Evolutionary conservation across 441 rosid species (phyloP).

Genomic region (Adansonia madagascariensis): DNA sequence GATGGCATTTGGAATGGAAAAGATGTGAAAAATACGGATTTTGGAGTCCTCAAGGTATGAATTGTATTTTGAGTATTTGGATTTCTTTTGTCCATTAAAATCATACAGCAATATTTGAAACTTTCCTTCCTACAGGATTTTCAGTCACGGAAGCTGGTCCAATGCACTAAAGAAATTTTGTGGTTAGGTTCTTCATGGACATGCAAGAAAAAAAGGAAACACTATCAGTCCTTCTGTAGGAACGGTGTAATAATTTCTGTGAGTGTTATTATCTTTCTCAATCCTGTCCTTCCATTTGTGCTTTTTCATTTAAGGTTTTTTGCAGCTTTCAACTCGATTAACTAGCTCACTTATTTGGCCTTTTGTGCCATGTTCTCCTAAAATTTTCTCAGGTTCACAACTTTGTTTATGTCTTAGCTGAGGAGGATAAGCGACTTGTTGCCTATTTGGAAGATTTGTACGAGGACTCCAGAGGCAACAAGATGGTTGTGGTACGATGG

Average conservation of each 20-base stretch:
- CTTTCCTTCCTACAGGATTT: slow-evolving; percentile 33
- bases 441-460: slow-evolving; percentile 81
- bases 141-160: slow-evolving; percentile 35
- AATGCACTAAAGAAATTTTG: slow-evolving; percentile 33
- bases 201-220: slow-evolving; percentile 59
- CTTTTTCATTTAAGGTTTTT: background rate
- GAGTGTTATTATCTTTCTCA: slow-evolving; percentile 35
- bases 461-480: slow-evolving; percentile 67
- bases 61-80: background rate
- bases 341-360: background rate
- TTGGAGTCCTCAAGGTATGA: slow-evolving; percentile 46
- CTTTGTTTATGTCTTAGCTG: slow-evolving; percentile 74
- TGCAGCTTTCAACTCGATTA: background rate
- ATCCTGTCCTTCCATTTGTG: background rate
- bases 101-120: background rate
- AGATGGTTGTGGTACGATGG: slow-evolving; percentile 84
- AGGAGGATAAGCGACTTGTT: slow-evolving; percentile 64
- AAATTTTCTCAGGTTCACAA: slow-evolving; percentile 52
- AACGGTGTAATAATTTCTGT: slow-evolving; percentile 72
- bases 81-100: background rate
- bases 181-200: slow-evolving; percentile 77
- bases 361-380: background rate
- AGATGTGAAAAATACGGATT: slow-evolving; percentile 34
- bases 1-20: slow-evolving; percentile 26
- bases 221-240: slow-evolving; percentile 61